Conservation (phyloP, 768 basidiomycete genomes). For the Asterophora lycoperdoides region DNA sequence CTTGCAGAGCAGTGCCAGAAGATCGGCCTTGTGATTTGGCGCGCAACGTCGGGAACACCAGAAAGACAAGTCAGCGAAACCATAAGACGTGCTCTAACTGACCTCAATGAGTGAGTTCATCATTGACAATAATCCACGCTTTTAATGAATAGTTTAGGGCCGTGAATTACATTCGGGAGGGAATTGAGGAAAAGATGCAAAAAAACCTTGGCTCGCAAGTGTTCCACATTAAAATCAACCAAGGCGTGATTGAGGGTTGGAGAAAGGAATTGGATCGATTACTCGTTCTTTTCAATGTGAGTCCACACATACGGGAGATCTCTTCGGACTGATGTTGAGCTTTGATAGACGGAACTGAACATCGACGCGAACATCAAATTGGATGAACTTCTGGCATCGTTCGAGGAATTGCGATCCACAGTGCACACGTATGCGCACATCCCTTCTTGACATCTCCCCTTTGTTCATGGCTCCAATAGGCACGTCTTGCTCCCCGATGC, state of each 20-base stretch:
- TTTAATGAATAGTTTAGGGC: neutral
- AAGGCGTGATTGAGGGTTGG: conserved; percentile 9
- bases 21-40: conserved; percentile 10
- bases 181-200: conserved; percentile 1
- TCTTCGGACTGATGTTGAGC: neutral
- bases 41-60: neutral
- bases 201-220: conserved; percentile 2
- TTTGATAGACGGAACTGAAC: conserved; percentile 7
- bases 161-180: neutral
- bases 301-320: neutral
- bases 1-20: conserved; percentile 12
- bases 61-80: neutral
- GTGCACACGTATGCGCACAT: neutral
- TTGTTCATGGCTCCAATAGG: too few relatives aligned
- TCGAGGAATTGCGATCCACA: neutral
- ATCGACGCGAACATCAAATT: conserved; percentile 8
- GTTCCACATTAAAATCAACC: conserved; percentile 8
- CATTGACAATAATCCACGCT: too few relatives aligned
- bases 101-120: conserved; percentile 1
- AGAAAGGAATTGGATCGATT: conserved; percentile 3
- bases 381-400: conserved; percentile 5
- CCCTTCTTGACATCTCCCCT: neutral
- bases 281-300: conserved; percentile 9
- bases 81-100: conserved; percentile 1
- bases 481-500: neutral